Conservation (phyloP, 495 filamentous ascomycete species). For the Podospora anserina region DNA sequence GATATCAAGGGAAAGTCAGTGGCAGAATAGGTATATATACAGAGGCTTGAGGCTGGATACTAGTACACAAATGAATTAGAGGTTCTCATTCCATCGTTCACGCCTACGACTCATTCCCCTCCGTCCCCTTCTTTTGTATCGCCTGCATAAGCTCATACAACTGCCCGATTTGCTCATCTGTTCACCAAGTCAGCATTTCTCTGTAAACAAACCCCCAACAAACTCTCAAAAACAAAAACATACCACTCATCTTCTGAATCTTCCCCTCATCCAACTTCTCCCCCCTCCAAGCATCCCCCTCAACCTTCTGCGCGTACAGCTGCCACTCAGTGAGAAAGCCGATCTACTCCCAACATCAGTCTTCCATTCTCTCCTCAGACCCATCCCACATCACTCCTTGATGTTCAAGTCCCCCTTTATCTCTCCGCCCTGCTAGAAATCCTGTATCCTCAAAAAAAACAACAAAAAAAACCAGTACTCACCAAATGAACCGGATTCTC, state of each 20-base stretch:
- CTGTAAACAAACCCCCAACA: not conserved
- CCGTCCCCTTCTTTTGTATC: slow-evolving; percentile 59
- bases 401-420: no score
- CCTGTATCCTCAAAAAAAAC: not conserved
- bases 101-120: slow-evolving; percentile 28
- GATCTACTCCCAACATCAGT: slow-evolving; percentile 53
- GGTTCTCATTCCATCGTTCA: not conserved
- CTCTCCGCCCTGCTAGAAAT: no score
- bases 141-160: slow-evolving; percentile 91
- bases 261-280: slow-evolving; percentile 74
- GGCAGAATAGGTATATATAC: no score
- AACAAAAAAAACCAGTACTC: slow-evolving; percentile 29
- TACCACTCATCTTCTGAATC: slow-evolving; percentile 94
- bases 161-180: slow-evolving; percentile 91
- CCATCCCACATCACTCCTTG: not conserved
- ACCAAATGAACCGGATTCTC: slow-evolving; percentile 94
- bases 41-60: no score
- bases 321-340: slow-evolving; percentile 98
- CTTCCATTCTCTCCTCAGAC: not conserved
- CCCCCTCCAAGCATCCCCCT: slow-evolving; percentile 77
- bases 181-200: slow-evolving; percentile 6
- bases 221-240: slow-evolving; percentile 21
- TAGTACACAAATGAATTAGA: no score
- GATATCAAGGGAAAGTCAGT: no score
- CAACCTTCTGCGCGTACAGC: slow-evolving; percentile 83